These are phyloP conservation scores for Ogataea philodendri DNA, from an alignment of 805 yeast genomes.

Conservation along the genomic window DNA sequence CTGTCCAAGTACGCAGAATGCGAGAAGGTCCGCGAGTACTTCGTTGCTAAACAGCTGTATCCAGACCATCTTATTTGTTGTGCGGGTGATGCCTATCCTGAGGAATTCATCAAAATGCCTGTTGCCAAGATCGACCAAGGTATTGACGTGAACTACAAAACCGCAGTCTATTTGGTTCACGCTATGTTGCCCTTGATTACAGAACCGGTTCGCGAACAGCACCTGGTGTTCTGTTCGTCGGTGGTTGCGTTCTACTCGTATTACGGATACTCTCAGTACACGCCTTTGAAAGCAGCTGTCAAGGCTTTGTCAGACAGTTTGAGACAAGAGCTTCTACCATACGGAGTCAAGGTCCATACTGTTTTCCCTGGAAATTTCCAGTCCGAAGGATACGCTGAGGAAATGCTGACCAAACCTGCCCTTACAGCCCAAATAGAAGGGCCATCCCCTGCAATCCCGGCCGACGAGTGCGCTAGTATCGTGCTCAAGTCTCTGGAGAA, in stretches of 20 bases:
- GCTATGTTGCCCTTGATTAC: conserved; percentile 47
- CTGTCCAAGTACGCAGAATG: conserved; percentile 54
- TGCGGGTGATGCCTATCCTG: conserved; percentile 85
- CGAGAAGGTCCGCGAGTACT: conserved; percentile 39
- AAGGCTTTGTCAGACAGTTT: conserved; percentile 70
- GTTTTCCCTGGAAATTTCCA: conserved; percentile 87
- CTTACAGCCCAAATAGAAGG: conserved; percentile 87
- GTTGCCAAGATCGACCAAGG: conserved; percentile 59
- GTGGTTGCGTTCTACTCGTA: conserved; percentile 81
- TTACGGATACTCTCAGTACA: conserved; percentile 88
- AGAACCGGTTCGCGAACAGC: conserved; percentile 36
- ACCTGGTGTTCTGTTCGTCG: conserved; percentile 67
- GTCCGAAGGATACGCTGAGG: conserved; percentile 83
- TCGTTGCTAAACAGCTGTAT: conserved; percentile 18
- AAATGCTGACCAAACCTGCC: conserved; percentile 79
- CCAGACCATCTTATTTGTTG: conserved; percentile 82
- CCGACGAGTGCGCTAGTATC: conserved; percentile 61
- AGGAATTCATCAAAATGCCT: conserved; percentile 66
- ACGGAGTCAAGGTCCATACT: conserved; percentile 66
- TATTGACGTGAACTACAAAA: conserved; percentile 64
- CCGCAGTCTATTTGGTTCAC: conserved; percentile 72
- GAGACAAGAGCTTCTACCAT: conserved; percentile 76
- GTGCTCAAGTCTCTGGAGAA: conserved; percentile 53
- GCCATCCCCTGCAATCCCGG: conserved; percentile 65
- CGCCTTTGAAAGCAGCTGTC: conserved; percentile 84